These are phyloP conservation scores for Viola pubescens DNA, from an alignment of 441 rosid genomes.

Conservation along the genomic window DNA sequence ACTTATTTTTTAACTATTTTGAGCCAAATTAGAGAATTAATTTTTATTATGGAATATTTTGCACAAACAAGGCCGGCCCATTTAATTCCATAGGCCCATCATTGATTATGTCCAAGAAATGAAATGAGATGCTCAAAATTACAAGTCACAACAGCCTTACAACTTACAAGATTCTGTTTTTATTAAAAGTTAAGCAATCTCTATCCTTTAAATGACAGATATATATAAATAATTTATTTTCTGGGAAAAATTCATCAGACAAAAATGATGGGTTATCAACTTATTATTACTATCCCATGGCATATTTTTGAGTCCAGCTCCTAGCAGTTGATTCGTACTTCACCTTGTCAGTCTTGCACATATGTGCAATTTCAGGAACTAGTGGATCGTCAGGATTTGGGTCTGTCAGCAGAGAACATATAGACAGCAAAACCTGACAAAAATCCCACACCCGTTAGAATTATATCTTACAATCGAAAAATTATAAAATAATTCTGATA, in stretches of 20 bases:
- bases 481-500: no score
- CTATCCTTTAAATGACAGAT: no score
- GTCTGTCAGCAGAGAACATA: slow-evolving; percentile 65
- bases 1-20: no score
- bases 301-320: slow-evolving; percentile 72
- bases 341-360: slow-evolving; percentile 45
- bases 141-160: background rate
- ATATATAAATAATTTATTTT: no score
- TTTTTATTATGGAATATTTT: no score
- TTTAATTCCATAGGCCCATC: no score
- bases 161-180: background rate
- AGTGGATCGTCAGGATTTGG: slow-evolving; percentile 69
- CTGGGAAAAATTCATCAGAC: background rate
- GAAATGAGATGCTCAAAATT: background rate
- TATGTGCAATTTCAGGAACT: slow-evolving; percentile 63
- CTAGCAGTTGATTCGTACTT: slow-evolving; percentile 61
- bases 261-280: background rate
- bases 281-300: slow-evolving; percentile 34
- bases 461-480: no score
- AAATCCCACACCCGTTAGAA: background rate
- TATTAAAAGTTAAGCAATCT: no score
- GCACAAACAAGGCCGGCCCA: no score
- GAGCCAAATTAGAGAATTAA: no score
- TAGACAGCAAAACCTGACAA: slow-evolving; percentile 48
- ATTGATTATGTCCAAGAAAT: background rate